These are phyloP conservation scores for Fraxinus dipetala DNA, from an alignment of 305 asterid genomes.

Conservation along the genomic window DNA sequence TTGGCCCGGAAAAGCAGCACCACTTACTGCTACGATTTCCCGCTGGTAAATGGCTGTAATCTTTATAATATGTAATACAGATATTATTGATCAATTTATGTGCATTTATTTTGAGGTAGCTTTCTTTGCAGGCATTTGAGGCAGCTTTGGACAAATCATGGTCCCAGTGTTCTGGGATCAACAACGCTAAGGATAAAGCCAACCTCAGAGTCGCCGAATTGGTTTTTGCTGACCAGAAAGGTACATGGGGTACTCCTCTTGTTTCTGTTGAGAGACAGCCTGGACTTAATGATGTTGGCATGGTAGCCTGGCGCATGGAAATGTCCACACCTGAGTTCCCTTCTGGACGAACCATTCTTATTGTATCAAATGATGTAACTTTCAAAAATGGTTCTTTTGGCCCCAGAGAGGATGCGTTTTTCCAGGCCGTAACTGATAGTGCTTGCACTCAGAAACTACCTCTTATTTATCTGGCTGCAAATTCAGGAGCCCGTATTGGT, in stretches of 20 bases:
- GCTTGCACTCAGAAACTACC: slow-evolving; percentile 81
- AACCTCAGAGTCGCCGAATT: slow-evolving; percentile 64
- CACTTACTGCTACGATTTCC: slow-evolving; percentile 95
- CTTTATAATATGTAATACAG: background rate
- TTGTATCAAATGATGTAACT: slow-evolving; percentile 88
- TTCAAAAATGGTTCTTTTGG: slow-evolving; percentile 95
- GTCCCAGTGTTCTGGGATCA: slow-evolving; percentile 39
- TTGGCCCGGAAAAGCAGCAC: slow-evolving; percentile 87
- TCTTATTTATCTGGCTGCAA: slow-evolving; percentile 90
- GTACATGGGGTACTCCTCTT: slow-evolving; percentile 91
- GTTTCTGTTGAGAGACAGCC: slow-evolving; percentile 60
- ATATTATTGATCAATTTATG: slow-evolving; percentile 5
- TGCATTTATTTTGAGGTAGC: slow-evolving; percentile 10
- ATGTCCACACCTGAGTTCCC: slow-evolving; percentile 96
- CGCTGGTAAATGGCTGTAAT: slow-evolving; percentile 57
- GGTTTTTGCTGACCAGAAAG: slow-evolving; percentile 58
- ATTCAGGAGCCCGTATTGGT: slow-evolving; percentile 96
- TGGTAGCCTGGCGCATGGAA: slow-evolving; percentile 96
- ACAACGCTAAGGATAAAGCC: slow-evolving; percentile 54
- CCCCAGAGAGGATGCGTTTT: slow-evolving; percentile 90
- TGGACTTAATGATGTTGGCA: slow-evolving; percentile 79
- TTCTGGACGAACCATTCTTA: slow-evolving; percentile 71
- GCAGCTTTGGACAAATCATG: slow-evolving; percentile 76
- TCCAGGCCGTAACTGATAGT: slow-evolving; percentile 77
- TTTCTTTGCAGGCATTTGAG: slow-evolving; percentile 70